Evolutionary conservation across 768 basidiomycete species (phyloP).

Genomic region (Leccinellum albellum): DNA sequence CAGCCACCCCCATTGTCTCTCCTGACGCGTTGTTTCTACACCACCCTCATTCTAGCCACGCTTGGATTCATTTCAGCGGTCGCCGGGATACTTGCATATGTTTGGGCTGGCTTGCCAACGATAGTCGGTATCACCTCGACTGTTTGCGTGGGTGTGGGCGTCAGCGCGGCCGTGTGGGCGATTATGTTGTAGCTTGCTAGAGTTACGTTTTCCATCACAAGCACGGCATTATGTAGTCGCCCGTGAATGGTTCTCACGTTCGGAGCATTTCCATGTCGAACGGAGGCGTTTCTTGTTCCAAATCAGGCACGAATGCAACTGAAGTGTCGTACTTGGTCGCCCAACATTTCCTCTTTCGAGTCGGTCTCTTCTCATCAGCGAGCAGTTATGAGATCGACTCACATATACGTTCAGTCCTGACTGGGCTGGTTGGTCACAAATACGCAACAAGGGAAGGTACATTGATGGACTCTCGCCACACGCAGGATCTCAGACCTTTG

Average conservation of each 20-base stretch:
- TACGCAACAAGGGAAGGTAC: neutral
- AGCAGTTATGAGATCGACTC: too few relatives aligned
- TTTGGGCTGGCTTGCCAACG: conserved; percentile 22
- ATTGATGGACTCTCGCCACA: neutral
- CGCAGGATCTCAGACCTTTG: neutral
- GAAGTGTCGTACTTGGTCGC: neutral
- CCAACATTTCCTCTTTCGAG: too few relatives aligned
- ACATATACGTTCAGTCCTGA: neutral
- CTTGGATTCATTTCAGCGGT: conserved; percentile 25
- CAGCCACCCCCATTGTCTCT: conserved; percentile 18
- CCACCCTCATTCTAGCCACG: conserved; percentile 21
- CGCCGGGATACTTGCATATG: conserved; percentile 24
- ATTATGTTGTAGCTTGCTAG: conserved; percentile 15
- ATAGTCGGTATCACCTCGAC: conserved; percentile 29
- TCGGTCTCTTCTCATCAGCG: too few relatives aligned
- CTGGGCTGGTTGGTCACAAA: neutral
- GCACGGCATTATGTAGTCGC: neutral
- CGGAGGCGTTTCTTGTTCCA: neutral
- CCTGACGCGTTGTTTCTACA: conserved; percentile 25
- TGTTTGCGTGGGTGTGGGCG: conserved; percentile 20
- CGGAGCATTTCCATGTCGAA: neutral
- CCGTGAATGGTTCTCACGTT: neutral
- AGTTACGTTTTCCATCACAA: neutral
- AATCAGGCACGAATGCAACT: neutral
- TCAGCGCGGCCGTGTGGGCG: conserved; percentile 25